Conservation (phyloP, 2,329 filamentous ascomycete species). For the Sporothrix humicola region DNA sequence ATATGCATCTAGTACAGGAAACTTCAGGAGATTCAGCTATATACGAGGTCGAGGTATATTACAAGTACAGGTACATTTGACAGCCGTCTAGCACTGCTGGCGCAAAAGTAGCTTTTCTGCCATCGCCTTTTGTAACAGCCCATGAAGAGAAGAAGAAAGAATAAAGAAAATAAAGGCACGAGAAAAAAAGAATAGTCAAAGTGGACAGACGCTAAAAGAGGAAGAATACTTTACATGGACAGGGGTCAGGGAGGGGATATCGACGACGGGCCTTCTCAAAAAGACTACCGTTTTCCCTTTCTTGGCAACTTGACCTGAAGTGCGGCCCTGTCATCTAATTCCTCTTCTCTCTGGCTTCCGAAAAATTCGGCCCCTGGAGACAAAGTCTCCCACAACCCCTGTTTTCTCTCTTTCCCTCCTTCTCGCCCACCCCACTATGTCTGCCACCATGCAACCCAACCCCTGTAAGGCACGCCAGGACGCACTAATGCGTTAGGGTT, state of each 20-base stretch:
- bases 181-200: slow-evolving; percentile 13
- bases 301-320: background rate
- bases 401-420: slow-evolving; percentile 17
- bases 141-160: slow-evolving; percentile 16
- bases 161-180: background rate
- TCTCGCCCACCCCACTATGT: slow-evolving; percentile 23
- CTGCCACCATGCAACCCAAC: slow-evolving; percentile 17
- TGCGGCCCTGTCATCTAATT: slow-evolving; percentile 20
- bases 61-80: background rate
- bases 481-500: slow-evolving; percentile 6
- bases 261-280: slow-evolving; percentile 17
- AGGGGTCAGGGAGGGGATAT: slow-evolving; percentile 7
- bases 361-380: background rate
- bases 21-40: background rate
- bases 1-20: background rate
- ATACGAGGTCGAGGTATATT: background rate
- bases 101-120: slow-evolving; percentile 4
- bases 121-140: background rate
- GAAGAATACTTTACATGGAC: slow-evolving; percentile 7
- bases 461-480: slow-evolving; percentile 35
- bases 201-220: background rate
- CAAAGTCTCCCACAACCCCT: slow-evolving; percentile 7
- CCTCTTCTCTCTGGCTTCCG: background rate
- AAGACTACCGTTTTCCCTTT: slow-evolving; percentile 17
- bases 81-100: slow-evolving; percentile 18